Base-by-base conservation (phyloP, 345 rosid genomes). In the Syzygium jambos region DNA sequence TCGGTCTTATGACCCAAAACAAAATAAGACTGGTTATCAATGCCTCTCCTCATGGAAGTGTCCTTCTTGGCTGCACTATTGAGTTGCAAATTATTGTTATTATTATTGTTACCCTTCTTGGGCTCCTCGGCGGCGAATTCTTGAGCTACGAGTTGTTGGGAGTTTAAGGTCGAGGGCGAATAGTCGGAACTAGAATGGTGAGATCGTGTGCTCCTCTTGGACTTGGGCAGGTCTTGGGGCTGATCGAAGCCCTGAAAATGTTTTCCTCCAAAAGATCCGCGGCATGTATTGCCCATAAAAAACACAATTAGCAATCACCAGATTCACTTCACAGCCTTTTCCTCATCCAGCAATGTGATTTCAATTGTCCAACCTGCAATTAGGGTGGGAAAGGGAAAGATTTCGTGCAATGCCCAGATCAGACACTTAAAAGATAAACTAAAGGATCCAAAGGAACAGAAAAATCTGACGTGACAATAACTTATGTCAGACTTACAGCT, bases 231-330 rank as follows among this genome's bases (percentile, higher is more conserved):
- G 30, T 92, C 98, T 82, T 94, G 94, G 92, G 99, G 98, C 93
- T 91, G 95, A 87, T 78, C 88, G 93, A 78, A 90, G 92, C 98
- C 98, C 97, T 94, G 95, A 92, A 91, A 92, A 88, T 91, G 85
- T 93, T 91, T 95, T 91, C 91, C 97, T 93, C 93, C 93, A 89
- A 94, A 94, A 92, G 99, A 94, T 90, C 98, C 98, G 87, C 99
- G 95, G 94, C 99, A 98, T 93, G 99, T 91, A 91, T 98, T 98
- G 97, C 99, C 99, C 99, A 98, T 98, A 91, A 95, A 97, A 94
- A 21, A 73, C 23, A 95, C 92, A 91, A 89, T 85, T 34, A 73
- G 80, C 85, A 89, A 90, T 87, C 87, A 88, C 85, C 87, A 90
- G 65, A 90, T 86, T 43, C 56, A 84, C 88, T 89, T 89, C 88